These are phyloP conservation scores for Botrytis tulipae DNA, from an alignment of 2,329 filamentous ascomycete species.

Conservation along the genomic window DNA sequence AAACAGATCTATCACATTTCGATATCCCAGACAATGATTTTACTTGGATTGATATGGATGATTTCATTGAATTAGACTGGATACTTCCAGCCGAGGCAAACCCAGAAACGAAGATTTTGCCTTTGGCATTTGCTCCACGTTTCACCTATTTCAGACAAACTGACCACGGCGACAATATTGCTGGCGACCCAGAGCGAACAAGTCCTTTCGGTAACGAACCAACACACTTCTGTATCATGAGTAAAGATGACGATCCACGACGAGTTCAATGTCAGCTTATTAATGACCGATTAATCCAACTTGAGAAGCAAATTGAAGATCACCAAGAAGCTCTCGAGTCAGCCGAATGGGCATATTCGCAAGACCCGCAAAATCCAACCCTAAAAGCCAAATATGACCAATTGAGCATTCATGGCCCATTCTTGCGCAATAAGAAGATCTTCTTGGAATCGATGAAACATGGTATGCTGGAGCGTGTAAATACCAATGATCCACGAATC, in stretches of 20 bases:
- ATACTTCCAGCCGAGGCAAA: slow-evolving; percentile 86
- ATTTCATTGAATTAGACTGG: slow-evolving; percentile 98
- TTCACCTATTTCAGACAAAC: slow-evolving; percentile 98
- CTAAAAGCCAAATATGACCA: slow-evolving; percentile 60
- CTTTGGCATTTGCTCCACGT: slow-evolving; percentile 86
- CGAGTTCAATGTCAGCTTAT: slow-evolving; percentile 86
- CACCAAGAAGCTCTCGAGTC: slow-evolving; percentile 74
- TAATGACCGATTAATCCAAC: slow-evolving; percentile 71
- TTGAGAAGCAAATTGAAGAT: slow-evolving; percentile 73
- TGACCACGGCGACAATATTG: slow-evolving; percentile 78
- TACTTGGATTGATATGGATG: slow-evolving; percentile 99
- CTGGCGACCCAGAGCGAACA: slow-evolving; percentile 75
- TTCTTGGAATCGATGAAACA: slow-evolving; percentile 57
- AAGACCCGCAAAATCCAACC: slow-evolving; percentile 50
- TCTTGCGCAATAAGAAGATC: slow-evolving; percentile 56
- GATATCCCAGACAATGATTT: slow-evolving; percentile 94
- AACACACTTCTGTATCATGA: slow-evolving; percentile 95
- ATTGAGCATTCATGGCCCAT: slow-evolving; percentile 53
- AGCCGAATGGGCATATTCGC: slow-evolving; percentile 65
- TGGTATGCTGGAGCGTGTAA: slow-evolving; percentile 37
- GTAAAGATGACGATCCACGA: slow-evolving; percentile 81
- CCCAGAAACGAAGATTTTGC: slow-evolving; percentile 90
- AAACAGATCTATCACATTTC: slow-evolving; percentile 79
- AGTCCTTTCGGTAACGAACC: slow-evolving; percentile 92
- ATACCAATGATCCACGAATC: slow-evolving; percentile 32